Base-by-base conservation (phyloP, 495 filamentous ascomycete genomes). In the Xylaria bambusicola region DNA sequence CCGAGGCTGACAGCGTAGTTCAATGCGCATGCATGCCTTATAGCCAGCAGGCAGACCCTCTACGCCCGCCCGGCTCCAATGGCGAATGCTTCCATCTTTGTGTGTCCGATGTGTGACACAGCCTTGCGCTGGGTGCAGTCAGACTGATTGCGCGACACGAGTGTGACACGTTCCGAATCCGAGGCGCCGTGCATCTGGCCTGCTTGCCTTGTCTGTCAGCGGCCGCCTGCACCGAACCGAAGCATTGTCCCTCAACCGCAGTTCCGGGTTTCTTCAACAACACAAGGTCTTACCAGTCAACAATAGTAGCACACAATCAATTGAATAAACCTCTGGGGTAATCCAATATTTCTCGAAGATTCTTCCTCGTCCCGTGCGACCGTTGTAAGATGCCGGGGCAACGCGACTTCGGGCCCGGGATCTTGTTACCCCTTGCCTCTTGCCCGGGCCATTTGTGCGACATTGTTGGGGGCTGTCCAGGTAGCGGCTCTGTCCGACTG, bases 211-310 rank as follows among this genome's bases (percentile, higher is more conserved):
- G 26, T 8, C 29, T 2, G 26, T n/a, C 3, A 48, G 46, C 12
- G 33, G n/a, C 26, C 47, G 15, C 26, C 48, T 51, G 48, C 48
- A n/a, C 24, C 48, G 13, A 51, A 15, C 48, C 31, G 48, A 51
- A 51, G 21, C 48, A 51, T 35, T n/a, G n/a, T n/a, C n/a, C n/a
- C n/a, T n/a, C n/a, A n/a, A n/a, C n/a, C n/a, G n/a, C n/a, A n/a
- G n/a, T n/a, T n/a, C n/a, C n/a, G n/a, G n/a, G n/a, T n/a, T n/a
- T n/a, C n/a, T n/a, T n/a, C n/a, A n/a, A n/a, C n/a, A n/a, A n/a
- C n/a, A n/a, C n/a, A n/a, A n/a, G n/a, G n/a, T n/a, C n/a, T n/a
- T n/a, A n/a, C n/a, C n/a, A n/a, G n/a, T n/a, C n/a, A n/a, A n/a
- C n/a, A n/a, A n/a, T n/a, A n/a, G n/a, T n/a, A n/a, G n/a, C n/a